Conservation (phyloP, 805 yeast genomes). For the Metschnikowia cubensis region DNA sequence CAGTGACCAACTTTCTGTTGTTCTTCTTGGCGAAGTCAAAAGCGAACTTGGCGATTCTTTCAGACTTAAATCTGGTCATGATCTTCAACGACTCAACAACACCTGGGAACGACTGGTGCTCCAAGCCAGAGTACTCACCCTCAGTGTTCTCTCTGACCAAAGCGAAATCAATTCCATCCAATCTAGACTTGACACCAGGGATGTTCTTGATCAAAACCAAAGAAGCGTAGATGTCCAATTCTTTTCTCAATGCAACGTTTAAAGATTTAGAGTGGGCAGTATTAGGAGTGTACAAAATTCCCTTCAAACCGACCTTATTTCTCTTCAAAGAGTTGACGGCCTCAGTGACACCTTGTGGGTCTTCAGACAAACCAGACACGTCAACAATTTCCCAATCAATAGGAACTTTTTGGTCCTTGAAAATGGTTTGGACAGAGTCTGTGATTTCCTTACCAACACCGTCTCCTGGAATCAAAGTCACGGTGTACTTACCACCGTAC, state of each 20-base stretch:
- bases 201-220: slow-evolving; percentile 90
- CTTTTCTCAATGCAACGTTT: slow-evolving; percentile 95
- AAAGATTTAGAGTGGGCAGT: slow-evolving; percentile 75
- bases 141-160: slow-evolving; percentile 98
- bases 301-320: slow-evolving; percentile 95
- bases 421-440: slow-evolving; percentile 86
- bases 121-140: slow-evolving; percentile 98
- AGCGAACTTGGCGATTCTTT: slow-evolving; percentile 96
- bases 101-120: slow-evolving; percentile 96
- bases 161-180: slow-evolving; percentile 85
- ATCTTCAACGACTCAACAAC: slow-evolving; percentile 96
- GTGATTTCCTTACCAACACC: slow-evolving; percentile 97
- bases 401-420: slow-evolving; percentile 83
- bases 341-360: slow-evolving; percentile 58
- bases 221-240: slow-evolving; percentile 92
- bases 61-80: slow-evolving; percentile 90
- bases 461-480: slow-evolving; percentile 95
- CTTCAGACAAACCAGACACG: slow-evolving; percentile 37
- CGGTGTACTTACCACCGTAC: slow-evolving; percentile 92
- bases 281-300: slow-evolving; percentile 88
- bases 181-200: slow-evolving; percentile 89
- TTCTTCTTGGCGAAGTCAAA: slow-evolving; percentile 92
- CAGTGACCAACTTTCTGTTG: slow-evolving; percentile 89
- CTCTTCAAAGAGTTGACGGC: slow-evolving; percentile 90
- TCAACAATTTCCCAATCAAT: slow-evolving; percentile 79